phyloP scores from a whole-genome alignment of 805 yeast species.

The Ogataea thermomethanolica region DNA sequence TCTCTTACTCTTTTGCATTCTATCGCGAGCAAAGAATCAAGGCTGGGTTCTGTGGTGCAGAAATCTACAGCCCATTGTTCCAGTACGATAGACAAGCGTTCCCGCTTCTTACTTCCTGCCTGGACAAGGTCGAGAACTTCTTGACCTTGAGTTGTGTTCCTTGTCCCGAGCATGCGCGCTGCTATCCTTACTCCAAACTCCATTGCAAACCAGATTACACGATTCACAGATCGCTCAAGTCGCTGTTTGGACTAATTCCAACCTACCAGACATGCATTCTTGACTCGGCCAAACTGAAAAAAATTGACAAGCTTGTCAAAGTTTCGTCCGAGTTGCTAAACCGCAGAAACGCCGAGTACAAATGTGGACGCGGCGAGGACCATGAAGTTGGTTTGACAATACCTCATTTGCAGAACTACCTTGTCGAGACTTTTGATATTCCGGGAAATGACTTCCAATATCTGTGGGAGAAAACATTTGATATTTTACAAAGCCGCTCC shows the following conservation, averaged over 20 bases:
- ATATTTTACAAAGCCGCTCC: slow-evolving; percentile 13
- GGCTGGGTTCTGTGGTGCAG: slow-evolving; percentile 77
- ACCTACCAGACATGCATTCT: slow-evolving; percentile 65
- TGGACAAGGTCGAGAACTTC: slow-evolving; percentile 40
- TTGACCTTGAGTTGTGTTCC: slow-evolving; percentile 65
- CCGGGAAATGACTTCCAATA: slow-evolving; percentile 23
- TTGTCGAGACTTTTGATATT: slow-evolving; percentile 47
- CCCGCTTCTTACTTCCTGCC: slow-evolving; percentile 19
- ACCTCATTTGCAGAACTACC: slow-evolving; percentile 56
- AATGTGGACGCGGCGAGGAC: slow-evolving; percentile 33
- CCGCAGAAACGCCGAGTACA: slow-evolving; percentile 61
- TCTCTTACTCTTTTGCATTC: slow-evolving; percentile 14
- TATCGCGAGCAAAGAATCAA: slow-evolving; percentile 54
- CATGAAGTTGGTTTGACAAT: slow-evolving; percentile 44
- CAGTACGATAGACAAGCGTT: slow-evolving; percentile 10
- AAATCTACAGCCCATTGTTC: slow-evolving; percentile 41
- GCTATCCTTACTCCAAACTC: slow-evolving; percentile 58
- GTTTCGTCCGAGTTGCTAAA: slow-evolving; percentile 65
- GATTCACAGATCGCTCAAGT: slow-evolving; percentile 49
- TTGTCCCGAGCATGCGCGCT: slow-evolving; percentile 82
- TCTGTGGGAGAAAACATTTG: slow-evolving; percentile 26
- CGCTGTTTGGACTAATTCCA: slow-evolving; percentile 57
- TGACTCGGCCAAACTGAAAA: slow-evolving; percentile 70
- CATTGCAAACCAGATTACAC: slow-evolving; percentile 73
- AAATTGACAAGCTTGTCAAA: slow-evolving; percentile 62